Evolutionary conservation across 108 stramenopile species (phyloP), one percentile per base, ranked within the genome.

Genomic region (Nannochloropsis salina): DNA sequence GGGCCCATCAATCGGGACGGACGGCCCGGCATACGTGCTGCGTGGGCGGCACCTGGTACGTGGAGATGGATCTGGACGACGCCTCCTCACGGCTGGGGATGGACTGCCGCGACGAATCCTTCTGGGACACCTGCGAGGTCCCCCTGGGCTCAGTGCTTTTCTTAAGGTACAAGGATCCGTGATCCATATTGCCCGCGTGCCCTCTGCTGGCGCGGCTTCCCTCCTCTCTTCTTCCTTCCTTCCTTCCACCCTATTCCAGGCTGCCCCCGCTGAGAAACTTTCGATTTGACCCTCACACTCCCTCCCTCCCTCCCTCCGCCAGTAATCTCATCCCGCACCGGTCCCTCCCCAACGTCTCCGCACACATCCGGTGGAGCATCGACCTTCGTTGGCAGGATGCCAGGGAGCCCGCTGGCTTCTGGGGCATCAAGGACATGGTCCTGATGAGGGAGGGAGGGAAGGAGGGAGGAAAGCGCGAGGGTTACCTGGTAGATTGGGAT

Each of bases 11-110:
- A 15, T n/a, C 61, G 61, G 61, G 61, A n/a, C 15, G n/a, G n/a
- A 74, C 61, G n/a, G 61, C 61, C 61, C 15, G n/a, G 61, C 61
- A 74, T 74, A 74, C 61, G n/a, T 74, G 61, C 61, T 74, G 61
- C n/a, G 61, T n/a, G 61, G 61, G 61, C 3, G 61, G 61, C 0
- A 74, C 61, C 20, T 74, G 61, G 61, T 74, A 74, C 3, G 61
- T 74, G 61, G 20, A 74, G 61, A 74, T 74, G 61, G 61, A 74
- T 2, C 15, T 74, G 61, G 61, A 74, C 2, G 61, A 74, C n/a
- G 61, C 61, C 20, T 74, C 61, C 6, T 74, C 6, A n/a, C 61
- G 61, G 61, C 61, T 74, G 61, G 61, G 61, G n/a, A n/a, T 74
- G 15, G n/a, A 74, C n/a, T 74, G 61, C 61, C 61, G n/a, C 6